A percentile compares a stretch with the other conserved stretches of the same genome.
These are phyloP conservation scores for Mrakia gelida DNA, from an alignment of 768 basidiomycete genomes.

Conservation along the genomic window DNA sequence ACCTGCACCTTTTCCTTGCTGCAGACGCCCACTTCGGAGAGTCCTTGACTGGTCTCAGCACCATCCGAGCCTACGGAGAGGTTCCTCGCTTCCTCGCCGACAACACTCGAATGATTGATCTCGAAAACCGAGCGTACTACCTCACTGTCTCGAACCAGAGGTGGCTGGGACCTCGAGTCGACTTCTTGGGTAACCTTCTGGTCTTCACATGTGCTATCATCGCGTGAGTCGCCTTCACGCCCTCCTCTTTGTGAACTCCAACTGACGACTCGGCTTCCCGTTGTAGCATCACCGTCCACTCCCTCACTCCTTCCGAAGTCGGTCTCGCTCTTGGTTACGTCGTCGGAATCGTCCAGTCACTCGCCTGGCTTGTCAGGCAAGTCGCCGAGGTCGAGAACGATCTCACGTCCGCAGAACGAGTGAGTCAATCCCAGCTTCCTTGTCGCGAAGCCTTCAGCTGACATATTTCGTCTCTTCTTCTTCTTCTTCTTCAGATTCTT, in stretches of 20 bases:
- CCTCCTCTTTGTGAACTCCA: neutral
- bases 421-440: neutral
- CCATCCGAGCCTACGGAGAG: constrained; percentile 68
- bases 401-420: constrained; percentile 58
- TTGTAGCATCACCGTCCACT: constrained; percentile 3
- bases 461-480: constrained; percentile 24
- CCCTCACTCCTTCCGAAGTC: constrained; percentile 2
- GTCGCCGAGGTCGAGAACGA: constrained; percentile 78
- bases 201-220: constrained; percentile 10
- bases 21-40: constrained; percentile 86
- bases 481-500: constrained; percentile 58
- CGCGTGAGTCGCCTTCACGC: neutral
- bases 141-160: constrained; percentile 62
- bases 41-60: constrained; percentile 71
- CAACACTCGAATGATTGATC: constrained; percentile 69
- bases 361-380: constrained; percentile 33
- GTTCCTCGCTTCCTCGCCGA: constrained; percentile 70
- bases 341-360: constrained; percentile 16
- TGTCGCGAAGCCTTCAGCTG: constrained; percentile 64
- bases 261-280: neutral
- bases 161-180: constrained; percentile 60
- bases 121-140: constrained; percentile 49
- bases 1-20: constrained; percentile 59
- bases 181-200: constrained; percentile 39
- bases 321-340: constrained; percentile 10